Evolutionary conservation across 306 rosid species (phyloP).

Genomic region (Begonia fuchsioides): DNA sequence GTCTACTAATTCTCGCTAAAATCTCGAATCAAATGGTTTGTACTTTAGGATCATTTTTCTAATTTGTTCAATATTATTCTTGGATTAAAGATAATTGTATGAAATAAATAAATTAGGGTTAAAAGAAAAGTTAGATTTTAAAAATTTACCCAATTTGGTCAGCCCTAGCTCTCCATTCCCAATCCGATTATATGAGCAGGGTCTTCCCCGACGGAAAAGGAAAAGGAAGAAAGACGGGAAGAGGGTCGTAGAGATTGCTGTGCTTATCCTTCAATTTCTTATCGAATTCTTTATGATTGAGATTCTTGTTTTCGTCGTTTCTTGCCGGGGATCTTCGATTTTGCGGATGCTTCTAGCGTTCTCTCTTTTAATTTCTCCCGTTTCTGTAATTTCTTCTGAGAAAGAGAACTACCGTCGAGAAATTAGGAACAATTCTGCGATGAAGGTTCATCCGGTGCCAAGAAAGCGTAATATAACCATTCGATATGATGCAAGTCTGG

Average conservation of each 20-base stretch:
- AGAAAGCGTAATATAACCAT: constrained; percentile 77
- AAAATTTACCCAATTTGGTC: too few species aligned
- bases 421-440: constrained; percentile 12
- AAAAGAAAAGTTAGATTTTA: too few species aligned
- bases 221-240: too few species aligned
- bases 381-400: not conserved
- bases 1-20: not conserved
- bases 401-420: not conserved
- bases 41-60: too few species aligned
- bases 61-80: too few species aligned
- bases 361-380: constrained; percentile 6
- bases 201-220: not conserved
- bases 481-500: constrained; percentile 30
- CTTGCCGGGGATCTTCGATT: constrained; percentile 14
- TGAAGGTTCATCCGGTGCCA: constrained; percentile 92
- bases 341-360: constrained; percentile 7
- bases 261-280: too few species aligned
- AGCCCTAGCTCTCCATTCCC: too few species aligned
- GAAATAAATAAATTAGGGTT: too few species aligned
- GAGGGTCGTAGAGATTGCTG: too few species aligned
- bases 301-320: constrained; percentile 20
- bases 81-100: too few species aligned
- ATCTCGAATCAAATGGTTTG: too few species aligned
- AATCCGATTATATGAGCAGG: not conserved
- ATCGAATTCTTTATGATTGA: constrained; percentile 34